Evolutionary conservation across 2,329 filamentous ascomycete species (phyloP), one percentile per base, ranked within the genome.

Genomic region (Cordyceps pruinosa): DNA sequence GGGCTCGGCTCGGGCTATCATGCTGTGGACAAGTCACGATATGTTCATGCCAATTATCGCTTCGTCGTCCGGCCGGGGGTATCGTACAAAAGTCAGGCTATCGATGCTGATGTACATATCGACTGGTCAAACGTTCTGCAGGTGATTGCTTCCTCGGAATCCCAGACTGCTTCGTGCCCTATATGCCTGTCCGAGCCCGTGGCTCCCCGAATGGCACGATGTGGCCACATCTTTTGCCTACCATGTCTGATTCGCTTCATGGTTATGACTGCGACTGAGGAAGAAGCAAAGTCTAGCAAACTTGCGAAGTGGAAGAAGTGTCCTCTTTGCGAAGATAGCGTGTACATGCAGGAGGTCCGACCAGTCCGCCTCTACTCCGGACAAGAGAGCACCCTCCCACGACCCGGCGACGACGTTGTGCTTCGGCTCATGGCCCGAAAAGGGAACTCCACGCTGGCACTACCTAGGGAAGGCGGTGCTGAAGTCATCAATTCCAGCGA

Each of bases 161-260:
- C 92, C 0, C 94, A 99, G 72, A 80, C 85, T 44, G 83, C 92
- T 3, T 90, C 89, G 23, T 99, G 94, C 69, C 94, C 94, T 0
- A 99, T 99, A 56, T 99, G 94, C 68, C 82, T 99, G 28, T 96
- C 89, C 2, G 89, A 89, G 56, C 94, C 94, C 1, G 90, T 96
- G 19, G 94, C 94, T 8, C 92, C 94, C 32, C 86, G 94, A 57
- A 99, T 99, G 93, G 92, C 94, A 42, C 93, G 87, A 68, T 99
- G 94, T 67, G 94, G 94, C 1, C 94, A 99, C 69, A 96, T 99
- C 13, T 97, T 97, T 70, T 99, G 94, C 69, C 76, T 97, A 34
- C 87, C 94, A 6, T 99, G 94, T 69, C 74, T 97, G 60, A 90
- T 97, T 61, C 87, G 94, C 50, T 99, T 95, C 70, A 97, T 99